Evolutionary conservation across 75 land plant species (phyloP).

Genomic region (Isoetes taiwanensis): DNA sequence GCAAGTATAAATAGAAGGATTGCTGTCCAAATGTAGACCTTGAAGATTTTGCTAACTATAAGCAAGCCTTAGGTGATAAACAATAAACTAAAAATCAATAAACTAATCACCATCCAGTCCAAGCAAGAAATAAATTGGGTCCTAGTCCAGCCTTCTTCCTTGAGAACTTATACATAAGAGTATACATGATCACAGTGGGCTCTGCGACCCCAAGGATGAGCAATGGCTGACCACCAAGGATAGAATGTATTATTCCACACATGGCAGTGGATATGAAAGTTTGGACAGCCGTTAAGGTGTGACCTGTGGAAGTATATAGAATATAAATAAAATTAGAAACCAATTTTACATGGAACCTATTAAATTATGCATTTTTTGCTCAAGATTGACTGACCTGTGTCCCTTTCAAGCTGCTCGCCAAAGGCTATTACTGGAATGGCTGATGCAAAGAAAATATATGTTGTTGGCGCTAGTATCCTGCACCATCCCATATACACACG

Average conservation of each 20-base stretch:
- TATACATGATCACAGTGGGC: conserved; percentile 4
- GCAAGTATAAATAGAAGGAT: not conserved
- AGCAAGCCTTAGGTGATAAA: not conserved
- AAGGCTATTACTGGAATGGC: conserved; percentile 4
- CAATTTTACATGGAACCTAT: not conserved
- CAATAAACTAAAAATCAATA: not conserved
- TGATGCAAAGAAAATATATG: conserved; percentile 5
- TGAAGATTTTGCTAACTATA: not conserved
- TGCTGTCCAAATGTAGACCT: not conserved
- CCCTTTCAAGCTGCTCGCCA: not conserved
- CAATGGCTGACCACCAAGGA: conserved; percentile 1
- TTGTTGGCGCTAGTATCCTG: not conserved
- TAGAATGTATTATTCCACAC: not conserved
- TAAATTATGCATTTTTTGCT: not conserved
- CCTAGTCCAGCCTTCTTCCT: not conserved
- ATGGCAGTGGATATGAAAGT: not conserved
- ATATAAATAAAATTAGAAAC: not conserved
- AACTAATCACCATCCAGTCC: not conserved
- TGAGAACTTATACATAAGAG: conserved; percentile 1
- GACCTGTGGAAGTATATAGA: not conserved
- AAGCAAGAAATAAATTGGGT: not conserved
- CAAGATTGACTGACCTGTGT: not conserved
- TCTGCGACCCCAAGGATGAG: conserved; percentile 1
- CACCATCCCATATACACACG: no score
- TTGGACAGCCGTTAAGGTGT: not conserved